Conservation (phyloP, 805 yeast genomes). For the Brettanomyces naardenensis region DNA sequence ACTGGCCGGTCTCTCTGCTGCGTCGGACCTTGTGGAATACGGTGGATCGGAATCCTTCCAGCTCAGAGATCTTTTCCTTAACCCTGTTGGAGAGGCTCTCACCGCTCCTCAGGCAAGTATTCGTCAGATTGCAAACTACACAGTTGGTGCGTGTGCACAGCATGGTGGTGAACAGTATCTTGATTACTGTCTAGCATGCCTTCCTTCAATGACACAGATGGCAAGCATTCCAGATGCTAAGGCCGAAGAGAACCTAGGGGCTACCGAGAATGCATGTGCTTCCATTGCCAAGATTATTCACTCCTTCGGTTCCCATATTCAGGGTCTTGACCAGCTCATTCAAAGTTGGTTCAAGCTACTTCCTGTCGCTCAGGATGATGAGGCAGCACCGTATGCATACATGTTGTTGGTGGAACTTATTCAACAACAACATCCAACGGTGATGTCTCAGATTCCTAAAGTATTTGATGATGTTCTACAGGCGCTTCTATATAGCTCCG, state of each 20-base stretch:
- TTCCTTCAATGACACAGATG: constrained; percentile 69
- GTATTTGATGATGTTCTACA: constrained; percentile 64
- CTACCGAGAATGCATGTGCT: constrained; percentile 80
- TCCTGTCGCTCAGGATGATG: constrained; percentile 78
- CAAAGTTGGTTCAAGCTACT: constrained; percentile 74
- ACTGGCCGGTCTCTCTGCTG: constrained; percentile 70
- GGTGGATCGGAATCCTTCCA: constrained; percentile 62
- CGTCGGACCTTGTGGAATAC: constrained; percentile 75
- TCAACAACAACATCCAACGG: constrained; percentile 53
- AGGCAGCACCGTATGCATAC: constrained; percentile 82
- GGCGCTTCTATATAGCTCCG: constrained; percentile 61
- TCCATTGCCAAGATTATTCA: constrained; percentile 81
- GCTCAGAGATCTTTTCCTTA: constrained; percentile 58
- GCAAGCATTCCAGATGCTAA: constrained; percentile 73
- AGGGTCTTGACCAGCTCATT: constrained; percentile 55
- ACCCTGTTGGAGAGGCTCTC: constrained; percentile 58
- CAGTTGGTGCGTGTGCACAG: constrained; percentile 82
- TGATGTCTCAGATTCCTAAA: constrained; percentile 44
- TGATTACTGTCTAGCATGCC: constrained; percentile 57
- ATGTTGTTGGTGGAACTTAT: constrained; percentile 67
- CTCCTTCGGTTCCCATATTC: constrained; percentile 46
- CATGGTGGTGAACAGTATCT: constrained; percentile 59
- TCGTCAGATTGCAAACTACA: constrained; percentile 81
- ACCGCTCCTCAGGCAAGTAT: constrained; percentile 60
- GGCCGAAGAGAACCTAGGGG: constrained; percentile 73